Conservation (phyloP, 768 basidiomycete species). For the Pholiota molesta region DNA sequence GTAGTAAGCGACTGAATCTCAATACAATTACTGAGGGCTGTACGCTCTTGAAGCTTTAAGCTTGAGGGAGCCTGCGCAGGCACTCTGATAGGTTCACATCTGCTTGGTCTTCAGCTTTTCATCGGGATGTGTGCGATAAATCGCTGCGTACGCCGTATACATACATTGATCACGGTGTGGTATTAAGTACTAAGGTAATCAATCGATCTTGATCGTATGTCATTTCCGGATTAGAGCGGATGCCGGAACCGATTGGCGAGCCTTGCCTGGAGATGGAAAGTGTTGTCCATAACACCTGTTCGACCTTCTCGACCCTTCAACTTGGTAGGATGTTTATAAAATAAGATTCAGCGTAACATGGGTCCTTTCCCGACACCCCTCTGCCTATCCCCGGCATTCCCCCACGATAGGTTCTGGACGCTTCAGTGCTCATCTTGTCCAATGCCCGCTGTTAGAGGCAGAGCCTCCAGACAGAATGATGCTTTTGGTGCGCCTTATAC, state of each 20-base stretch:
- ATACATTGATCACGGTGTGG: neutral
- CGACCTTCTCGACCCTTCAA: conserved; percentile 15
- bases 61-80: neutral
- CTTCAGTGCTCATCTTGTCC: conserved; percentile 14
- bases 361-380: conserved; percentile 13
- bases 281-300: conserved; percentile 17
- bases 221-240: neutral
- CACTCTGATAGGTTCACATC: too few relatives aligned
- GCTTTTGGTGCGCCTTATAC: conserved; percentile 21
- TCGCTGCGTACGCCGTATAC: neutral
- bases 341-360: conserved; percentile 8
- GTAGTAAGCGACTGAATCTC: neutral
- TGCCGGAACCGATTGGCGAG: conserved; percentile 13
- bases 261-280: conserved; percentile 23
- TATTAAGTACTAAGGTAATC: neutral
- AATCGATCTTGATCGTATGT: neutral
- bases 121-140: neutral
- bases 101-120: neutral
- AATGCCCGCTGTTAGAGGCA: conserved; percentile 55
- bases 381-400: conserved; percentile 2
- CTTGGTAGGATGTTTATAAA: conserved; percentile 21
- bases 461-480: conserved; percentile 42
- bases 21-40: neutral
- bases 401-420: conserved; percentile 22
- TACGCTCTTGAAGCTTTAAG: neutral